Evolutionary conservation across 2,329 filamentous ascomycete species (phyloP).

Genomic region (Xylaria arbuscula): DNA sequence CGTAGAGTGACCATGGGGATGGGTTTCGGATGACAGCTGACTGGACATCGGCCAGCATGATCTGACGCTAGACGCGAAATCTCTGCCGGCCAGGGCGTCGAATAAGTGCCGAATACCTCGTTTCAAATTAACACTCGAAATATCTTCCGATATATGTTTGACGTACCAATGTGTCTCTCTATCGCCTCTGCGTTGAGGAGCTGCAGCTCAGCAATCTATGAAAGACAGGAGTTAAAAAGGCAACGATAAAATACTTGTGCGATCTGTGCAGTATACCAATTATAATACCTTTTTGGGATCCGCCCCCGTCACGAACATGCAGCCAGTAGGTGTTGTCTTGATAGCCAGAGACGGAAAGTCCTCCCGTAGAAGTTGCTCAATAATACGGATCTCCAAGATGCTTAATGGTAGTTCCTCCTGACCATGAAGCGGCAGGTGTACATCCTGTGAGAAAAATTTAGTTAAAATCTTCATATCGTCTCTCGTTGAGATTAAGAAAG

Average conservation of each 20-base stretch:
- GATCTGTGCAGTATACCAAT: neutral
- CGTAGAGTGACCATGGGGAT: neutral
- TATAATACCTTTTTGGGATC: neutral
- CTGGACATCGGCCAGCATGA: neutral
- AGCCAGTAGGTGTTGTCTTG: neutral
- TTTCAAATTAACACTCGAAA: neutral
- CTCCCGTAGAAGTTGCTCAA: neutral
- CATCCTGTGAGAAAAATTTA: neutral
- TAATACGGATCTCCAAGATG: neutral
- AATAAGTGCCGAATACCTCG: slow-evolving; percentile 48
- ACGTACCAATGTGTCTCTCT: slow-evolving; percentile 11
- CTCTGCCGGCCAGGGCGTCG: slow-evolving; percentile 50
- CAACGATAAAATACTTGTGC: neutral
- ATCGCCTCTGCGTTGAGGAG: neutral
- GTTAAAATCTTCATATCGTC: neutral
- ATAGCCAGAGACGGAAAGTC: neutral
- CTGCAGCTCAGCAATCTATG: neutral
- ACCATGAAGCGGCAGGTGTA: neutral
- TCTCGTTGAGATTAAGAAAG: neutral
- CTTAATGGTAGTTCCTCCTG: neutral
- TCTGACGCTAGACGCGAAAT: slow-evolving; percentile 40
- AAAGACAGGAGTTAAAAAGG: neutral
- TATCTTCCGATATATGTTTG: neutral
- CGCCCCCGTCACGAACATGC: neutral
- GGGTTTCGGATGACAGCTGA: neutral